Base-by-base conservation (phyloP, 257 asterid genomes). In the Petrea volubilis region DNA sequence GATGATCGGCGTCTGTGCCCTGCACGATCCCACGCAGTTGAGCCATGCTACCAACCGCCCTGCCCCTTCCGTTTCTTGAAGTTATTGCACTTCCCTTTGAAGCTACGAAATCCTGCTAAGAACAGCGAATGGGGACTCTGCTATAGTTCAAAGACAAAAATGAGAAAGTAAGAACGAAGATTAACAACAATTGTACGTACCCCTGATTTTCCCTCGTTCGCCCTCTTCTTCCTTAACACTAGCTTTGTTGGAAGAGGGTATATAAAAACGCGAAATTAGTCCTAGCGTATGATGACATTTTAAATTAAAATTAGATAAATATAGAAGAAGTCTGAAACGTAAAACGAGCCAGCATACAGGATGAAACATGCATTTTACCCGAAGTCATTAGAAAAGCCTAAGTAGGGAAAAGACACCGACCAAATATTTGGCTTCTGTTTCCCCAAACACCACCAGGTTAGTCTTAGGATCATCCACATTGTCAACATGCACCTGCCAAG, bases 391-490 rank as follows among this genome's bases (percentile, higher is more conserved):
- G n/a, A n/a, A n/a, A n/a, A n/a, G n/a, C n/a, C n/a, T n/a, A n/a
- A n/a, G n/a, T n/a, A n/a, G n/a, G n/a, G 11, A 64, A 33, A 53
- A 66, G 56, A 50, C 51, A 70, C 80, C 5, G 60, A 92, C 97
- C 85, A 84, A 55, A 73, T 90, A 92, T 71, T 72, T 84, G 18
- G 96, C 96, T 70, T 84, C 86, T 6, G 79, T 36, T 17, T 88
- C 87, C 23, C 85, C 91, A 75, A 90, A 89, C 3, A 95, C 64
- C 75, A 94, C 92, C 28, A 91, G 87, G 73, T 79, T 89, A 12
- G 97, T 88, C 1, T 87, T 70, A 33, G 96, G 97, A 85, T 94
- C 99, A 51, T 89, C 92, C 43, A 83, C 91, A 72, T 86, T 89
- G 33, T 88, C 95, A 46, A 95, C 95, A 21, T 93, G 90, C 14